A percentile compares a stretch with the other conserved stretches of the same genome.
These are phyloP conservation scores for Meripilus lineatus DNA, from an alignment of 1,284 basidiomycete genomes.

Conservation along the genomic window DNA sequence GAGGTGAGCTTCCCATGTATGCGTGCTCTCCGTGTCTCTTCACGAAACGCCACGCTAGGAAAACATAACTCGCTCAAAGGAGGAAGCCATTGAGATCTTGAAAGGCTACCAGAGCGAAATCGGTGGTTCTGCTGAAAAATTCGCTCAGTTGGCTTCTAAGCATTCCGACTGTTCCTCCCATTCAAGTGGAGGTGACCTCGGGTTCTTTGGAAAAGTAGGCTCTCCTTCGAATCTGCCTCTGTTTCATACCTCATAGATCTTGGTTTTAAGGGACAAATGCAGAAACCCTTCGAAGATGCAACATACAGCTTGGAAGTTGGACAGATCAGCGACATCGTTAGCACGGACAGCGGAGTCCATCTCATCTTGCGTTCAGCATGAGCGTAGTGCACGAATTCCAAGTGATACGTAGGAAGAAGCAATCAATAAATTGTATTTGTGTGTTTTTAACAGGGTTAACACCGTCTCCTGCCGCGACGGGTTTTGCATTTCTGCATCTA, in stretches of 20 bases:
- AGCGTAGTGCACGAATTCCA: too few relatives aligned
- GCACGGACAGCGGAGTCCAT: slow-evolving; percentile 96
- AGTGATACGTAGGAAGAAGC: too few relatives aligned
- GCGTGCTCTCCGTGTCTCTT: too few relatives aligned
- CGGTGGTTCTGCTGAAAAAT: slow-evolving; percentile 55
- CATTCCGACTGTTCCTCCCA: slow-evolving; percentile 91
- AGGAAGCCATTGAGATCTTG: slow-evolving; percentile 83
- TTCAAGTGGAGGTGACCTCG: slow-evolving; percentile 77
- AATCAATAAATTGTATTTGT: too few relatives aligned
- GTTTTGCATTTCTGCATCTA: too few relatives aligned
- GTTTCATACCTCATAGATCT: background rate
- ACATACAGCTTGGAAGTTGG: slow-evolving; percentile 80
- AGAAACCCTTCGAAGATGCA: slow-evolving; percentile 95
- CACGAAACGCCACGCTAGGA: slow-evolving; percentile 35
- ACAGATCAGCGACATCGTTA: slow-evolving; percentile 82
- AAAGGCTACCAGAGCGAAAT: slow-evolving; percentile 60
- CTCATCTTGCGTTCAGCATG: slow-evolving; percentile 87
- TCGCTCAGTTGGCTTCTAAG: slow-evolving; percentile 67
- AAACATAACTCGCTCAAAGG: slow-evolving; percentile 85
- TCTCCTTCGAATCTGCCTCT: background rate
- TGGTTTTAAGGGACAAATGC: slow-evolving; percentile 75
- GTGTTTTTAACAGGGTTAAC: too few relatives aligned
- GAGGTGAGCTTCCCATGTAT: slow-evolving; percentile 53
- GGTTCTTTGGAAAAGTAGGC: slow-evolving; percentile 64
- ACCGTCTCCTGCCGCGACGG: too few relatives aligned